Evolutionary conservation across 805 yeast genomes (phyloP).

Genomic region (Wickerhamiella bombiphila): DNA sequence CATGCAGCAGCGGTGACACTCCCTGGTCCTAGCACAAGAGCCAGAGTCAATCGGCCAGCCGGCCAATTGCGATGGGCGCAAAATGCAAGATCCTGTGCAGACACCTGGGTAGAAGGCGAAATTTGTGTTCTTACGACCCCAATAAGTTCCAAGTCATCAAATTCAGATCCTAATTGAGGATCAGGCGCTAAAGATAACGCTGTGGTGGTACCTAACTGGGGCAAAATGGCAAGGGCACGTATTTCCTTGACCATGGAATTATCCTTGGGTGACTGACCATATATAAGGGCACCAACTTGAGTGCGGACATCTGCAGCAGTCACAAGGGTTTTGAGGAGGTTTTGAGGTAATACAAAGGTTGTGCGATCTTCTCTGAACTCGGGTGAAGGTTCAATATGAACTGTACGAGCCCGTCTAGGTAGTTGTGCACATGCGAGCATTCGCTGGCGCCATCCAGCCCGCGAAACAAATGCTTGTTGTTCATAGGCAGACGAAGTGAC

Average conservation of each 20-base stretch:
- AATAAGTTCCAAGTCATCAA: constrained; percentile 54
- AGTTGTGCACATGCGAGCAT: constrained; percentile 68
- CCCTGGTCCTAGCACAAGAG: constrained; percentile 68
- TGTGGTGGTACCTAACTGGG: constrained; percentile 68
- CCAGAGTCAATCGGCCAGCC: constrained; percentile 37
- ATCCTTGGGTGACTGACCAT: constrained; percentile 65
- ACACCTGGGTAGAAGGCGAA: constrained; percentile 45
- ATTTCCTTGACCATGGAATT: constrained; percentile 62
- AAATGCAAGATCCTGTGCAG: constrained; percentile 56
- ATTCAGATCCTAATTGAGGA: constrained; percentile 22
- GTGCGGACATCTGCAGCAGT: constrained; percentile 67
- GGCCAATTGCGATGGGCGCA: constrained; percentile 37
- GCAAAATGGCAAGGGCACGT: constrained; percentile 58
- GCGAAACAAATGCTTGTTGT: constrained; percentile 66
- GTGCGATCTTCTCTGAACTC: constrained; percentile 40
- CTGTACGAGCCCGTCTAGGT: constrained; percentile 58
- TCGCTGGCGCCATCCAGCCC: constrained; percentile 79
- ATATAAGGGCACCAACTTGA: constrained; percentile 70
- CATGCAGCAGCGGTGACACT: constrained; percentile 63
- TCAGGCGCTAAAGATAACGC: constrained; percentile 45
- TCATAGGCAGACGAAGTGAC: constrained; percentile 86
- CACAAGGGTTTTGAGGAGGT: constrained; percentile 59
- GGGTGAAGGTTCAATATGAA: constrained; percentile 42
- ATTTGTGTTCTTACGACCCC: constrained; percentile 94
- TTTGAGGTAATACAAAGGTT: constrained; percentile 70